These are phyloP conservation scores for Cynara cardunculus DNA, from an alignment of 129 eudicot genomes.

Conservation along the genomic window DNA sequence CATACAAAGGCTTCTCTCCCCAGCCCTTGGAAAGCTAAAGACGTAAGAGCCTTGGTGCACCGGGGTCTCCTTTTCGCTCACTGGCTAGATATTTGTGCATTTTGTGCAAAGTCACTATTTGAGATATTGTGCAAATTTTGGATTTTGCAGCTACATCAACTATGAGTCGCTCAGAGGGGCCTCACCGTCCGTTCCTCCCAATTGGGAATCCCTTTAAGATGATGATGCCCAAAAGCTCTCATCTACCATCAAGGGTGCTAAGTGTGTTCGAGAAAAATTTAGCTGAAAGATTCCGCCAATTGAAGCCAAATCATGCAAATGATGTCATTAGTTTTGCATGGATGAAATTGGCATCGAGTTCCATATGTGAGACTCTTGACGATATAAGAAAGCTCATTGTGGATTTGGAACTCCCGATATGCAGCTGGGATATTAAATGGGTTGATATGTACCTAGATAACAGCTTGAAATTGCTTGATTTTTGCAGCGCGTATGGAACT, in stretches of 20 bases:
- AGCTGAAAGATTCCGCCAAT: slow-evolving; percentile 49
- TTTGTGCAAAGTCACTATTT: not conserved
- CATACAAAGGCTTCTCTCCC: slow-evolving; percentile 8
- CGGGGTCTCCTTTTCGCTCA: not conserved
- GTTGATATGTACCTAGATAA: slow-evolving; percentile 78
- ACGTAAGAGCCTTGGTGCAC: slow-evolving; percentile 9
- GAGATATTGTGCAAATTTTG: not conserved
- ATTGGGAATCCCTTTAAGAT: slow-evolving; percentile 84
- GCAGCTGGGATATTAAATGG: slow-evolving; percentile 97
- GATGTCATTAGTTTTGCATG: slow-evolving; percentile 67
- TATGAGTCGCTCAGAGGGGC: slow-evolving; percentile 89
- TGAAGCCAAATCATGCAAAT: slow-evolving; percentile 52
- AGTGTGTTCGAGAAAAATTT: slow-evolving; percentile 54
- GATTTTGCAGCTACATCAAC: slow-evolving; percentile 35
- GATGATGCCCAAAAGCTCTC: slow-evolving; percentile 68
- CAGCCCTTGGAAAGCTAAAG: not conserved
- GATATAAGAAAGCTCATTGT: slow-evolving; percentile 73
- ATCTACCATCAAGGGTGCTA: slow-evolving; percentile 60
- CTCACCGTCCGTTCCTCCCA: slow-evolving; percentile 59
- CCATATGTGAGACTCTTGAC: slow-evolving; percentile 63
- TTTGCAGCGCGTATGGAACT: slow-evolving; percentile 73
- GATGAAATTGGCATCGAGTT: slow-evolving; percentile 69
- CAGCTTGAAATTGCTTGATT: slow-evolving; percentile 84
- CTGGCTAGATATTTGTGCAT: not conserved
- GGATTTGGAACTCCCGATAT: slow-evolving; percentile 78